Conservation (phyloP, 768 basidiomycete species). For the Tulasnella sp. region DNA sequence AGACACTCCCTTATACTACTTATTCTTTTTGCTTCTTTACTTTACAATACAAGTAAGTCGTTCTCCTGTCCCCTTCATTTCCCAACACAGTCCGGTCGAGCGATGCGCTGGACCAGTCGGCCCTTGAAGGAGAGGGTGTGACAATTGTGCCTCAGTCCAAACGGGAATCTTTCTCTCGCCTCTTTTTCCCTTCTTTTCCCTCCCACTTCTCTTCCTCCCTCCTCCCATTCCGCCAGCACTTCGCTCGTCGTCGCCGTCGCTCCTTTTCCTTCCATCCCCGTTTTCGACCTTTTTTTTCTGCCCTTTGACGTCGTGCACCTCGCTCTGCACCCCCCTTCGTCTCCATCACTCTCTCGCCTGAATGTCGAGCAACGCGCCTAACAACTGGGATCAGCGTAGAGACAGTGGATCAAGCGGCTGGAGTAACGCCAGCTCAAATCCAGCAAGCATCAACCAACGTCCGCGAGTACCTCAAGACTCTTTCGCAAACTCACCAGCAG, state of each 20-base stretch:
- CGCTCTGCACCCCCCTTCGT: background rate
- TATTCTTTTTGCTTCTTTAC: background rate
- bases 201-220: background rate
- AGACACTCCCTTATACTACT: background rate
- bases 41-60: background rate
- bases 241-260: slow-evolving; percentile 9
- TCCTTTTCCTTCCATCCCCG: background rate
- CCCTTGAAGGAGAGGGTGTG: background rate
- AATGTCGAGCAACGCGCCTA: slow-evolving; percentile 3
- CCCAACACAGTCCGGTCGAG: background rate
- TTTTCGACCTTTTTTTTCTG: background rate
- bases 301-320: background rate
- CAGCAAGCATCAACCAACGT: slow-evolving; percentile 26
- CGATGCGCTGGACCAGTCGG: background rate
- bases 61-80: background rate
- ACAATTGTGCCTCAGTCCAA: background rate
- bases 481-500: slow-evolving; percentile 10
- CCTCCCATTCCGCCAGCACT: background rate
- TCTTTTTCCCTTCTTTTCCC: background rate
- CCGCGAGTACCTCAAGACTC: slow-evolving; percentile 24
- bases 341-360: background rate
- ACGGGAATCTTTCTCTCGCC: background rate
- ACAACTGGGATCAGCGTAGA: slow-evolving; percentile 21
- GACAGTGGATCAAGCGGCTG: slow-evolving; percentile 6
- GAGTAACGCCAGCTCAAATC: slow-evolving; percentile 15